Percentiles rank a stretch among this genome's conserved stretches.
Conservation (phyloP, 2,329 filamentous ascomycete species). For the Knoxdaviesia capensis region DNA sequence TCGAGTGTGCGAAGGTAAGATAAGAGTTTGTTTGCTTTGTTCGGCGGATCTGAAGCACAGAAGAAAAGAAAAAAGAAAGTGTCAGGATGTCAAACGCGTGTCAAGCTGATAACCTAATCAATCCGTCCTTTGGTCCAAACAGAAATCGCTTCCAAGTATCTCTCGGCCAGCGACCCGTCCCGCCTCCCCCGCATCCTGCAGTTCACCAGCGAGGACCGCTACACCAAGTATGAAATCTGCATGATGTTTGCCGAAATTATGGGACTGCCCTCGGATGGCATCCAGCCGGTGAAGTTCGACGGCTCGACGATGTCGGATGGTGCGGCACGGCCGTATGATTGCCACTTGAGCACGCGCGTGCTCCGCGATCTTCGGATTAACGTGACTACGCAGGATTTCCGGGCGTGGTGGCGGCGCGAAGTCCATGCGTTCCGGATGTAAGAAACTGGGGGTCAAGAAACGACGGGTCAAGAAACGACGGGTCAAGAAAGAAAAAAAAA, state of each 20-base stretch:
- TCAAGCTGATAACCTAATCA: neutral
- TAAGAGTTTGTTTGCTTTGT: neutral
- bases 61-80: neutral
- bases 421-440: conserved; percentile 37
- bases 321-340: conserved; percentile 53
- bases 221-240: conserved; percentile 84
- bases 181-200: conserved; percentile 53
- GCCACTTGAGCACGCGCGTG: conserved; percentile 60
- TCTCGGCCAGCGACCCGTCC: conserved; percentile 24
- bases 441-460: neutral
- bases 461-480: neutral
- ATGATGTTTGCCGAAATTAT: conserved; percentile 60
- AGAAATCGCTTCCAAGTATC: conserved; percentile 56
- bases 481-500: neutral
- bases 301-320: conserved; percentile 43
- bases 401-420: conserved; percentile 58
- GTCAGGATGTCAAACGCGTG: neutral
- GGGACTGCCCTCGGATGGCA: conserved; percentile 46
- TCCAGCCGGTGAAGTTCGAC: conserved; percentile 50
- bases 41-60: too few species aligned
- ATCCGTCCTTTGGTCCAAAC: neutral
- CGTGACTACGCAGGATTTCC: conserved; percentile 55
- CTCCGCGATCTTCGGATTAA: conserved; percentile 57
- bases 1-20: conserved; percentile 48
- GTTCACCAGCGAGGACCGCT: conserved; percentile 68